phyloP scores from a whole-genome alignment of 371 early-diverging fungal species.

The Circinella umbellata region DNA sequence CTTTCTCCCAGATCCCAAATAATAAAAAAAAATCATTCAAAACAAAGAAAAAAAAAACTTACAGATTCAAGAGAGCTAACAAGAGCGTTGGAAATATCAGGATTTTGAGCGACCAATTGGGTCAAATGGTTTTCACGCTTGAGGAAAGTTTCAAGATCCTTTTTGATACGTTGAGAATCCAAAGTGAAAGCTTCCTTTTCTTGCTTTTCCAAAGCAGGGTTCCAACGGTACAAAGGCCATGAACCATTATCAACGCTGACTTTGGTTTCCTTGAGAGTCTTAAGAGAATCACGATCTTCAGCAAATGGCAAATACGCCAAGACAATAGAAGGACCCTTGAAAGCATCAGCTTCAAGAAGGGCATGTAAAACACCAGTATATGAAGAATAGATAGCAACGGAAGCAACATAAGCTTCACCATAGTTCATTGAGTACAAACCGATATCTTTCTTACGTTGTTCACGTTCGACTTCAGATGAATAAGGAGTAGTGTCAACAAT shows the following conservation, averaged over 20 bases:
- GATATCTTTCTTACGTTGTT: conserved; percentile 89
- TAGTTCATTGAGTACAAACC: conserved; percentile 95
- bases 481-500: conserved; percentile 86
- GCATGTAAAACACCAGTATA: conserved; percentile 89
- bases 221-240: conserved; percentile 96
- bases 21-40: conserved; percentile 1
- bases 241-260: conserved; percentile 86
- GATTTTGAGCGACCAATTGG: conserved; percentile 66
- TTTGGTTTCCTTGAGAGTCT: conserved; percentile 86
- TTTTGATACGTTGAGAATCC: conserved; percentile 86
- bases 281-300: conserved; percentile 59
- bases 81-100: conserved; percentile 61
- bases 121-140: conserved; percentile 85
- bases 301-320: conserved; percentile 76
- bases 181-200: conserved; percentile 75
- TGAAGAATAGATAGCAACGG: conserved; percentile 84
- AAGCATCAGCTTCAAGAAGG: conserved; percentile 88
- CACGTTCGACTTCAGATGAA: conserved; percentile 56
- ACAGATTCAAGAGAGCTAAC: conserved; percentile 56
- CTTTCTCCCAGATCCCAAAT: no score
- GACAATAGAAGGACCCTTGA: conserved; percentile 89
- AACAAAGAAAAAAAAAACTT: conserved; percentile 19
- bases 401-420: conserved; percentile 87
- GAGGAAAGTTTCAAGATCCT: conserved; percentile 80
- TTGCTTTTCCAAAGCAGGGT: conserved; percentile 69